A percentile compares a stretch with the other conserved stretches of the same genome.
phyloP scores from a whole-genome alignment of 306 rosid genomes.

The Fagus crenata region DNA sequence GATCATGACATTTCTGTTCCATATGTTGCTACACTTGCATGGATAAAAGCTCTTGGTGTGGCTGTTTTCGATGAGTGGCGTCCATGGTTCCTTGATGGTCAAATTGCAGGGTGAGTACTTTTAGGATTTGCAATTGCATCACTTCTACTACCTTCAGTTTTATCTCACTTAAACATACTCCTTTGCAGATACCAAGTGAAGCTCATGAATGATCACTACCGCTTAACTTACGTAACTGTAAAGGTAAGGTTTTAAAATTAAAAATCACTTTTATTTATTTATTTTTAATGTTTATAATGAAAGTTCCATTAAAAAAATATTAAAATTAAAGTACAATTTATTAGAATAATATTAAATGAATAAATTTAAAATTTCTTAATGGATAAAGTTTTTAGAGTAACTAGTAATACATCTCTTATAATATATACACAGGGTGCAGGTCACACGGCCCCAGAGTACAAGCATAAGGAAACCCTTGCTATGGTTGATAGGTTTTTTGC shows the following conservation, averaged over 20 bases:
- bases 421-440: slow-evolving; percentile 29
- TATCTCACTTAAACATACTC: neutral
- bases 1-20: slow-evolving; percentile 41
- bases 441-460: slow-evolving; percentile 39
- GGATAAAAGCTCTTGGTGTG: slow-evolving; percentile 33
- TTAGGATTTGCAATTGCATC: neutral
- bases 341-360: too few relatives aligned
- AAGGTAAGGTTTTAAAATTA: slow-evolving; percentile 8
- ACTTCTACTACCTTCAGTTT: neutral
- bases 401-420: neutral
- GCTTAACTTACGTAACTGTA: slow-evolving; percentile 31
- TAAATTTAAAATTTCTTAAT: too few relatives aligned
- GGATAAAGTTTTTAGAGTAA: too few relatives aligned
- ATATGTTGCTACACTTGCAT: slow-evolving; percentile 23
- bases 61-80: slow-evolving; percentile 37
- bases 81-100: slow-evolving; percentile 34
- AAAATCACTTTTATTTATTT: neutral
- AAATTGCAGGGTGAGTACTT: slow-evolving; percentile 37
- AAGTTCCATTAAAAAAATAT: neutral
- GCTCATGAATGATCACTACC: slow-evolving; percentile 25
- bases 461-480: slow-evolving; percentile 34
- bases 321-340: neutral
- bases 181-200: slow-evolving; percentile 30
- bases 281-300: neutral
- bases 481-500: slow-evolving; percentile 35